These are phyloP conservation scores for Zygoascus tannicola DNA, from an alignment of 805 yeast species.

Conservation along the genomic window DNA sequence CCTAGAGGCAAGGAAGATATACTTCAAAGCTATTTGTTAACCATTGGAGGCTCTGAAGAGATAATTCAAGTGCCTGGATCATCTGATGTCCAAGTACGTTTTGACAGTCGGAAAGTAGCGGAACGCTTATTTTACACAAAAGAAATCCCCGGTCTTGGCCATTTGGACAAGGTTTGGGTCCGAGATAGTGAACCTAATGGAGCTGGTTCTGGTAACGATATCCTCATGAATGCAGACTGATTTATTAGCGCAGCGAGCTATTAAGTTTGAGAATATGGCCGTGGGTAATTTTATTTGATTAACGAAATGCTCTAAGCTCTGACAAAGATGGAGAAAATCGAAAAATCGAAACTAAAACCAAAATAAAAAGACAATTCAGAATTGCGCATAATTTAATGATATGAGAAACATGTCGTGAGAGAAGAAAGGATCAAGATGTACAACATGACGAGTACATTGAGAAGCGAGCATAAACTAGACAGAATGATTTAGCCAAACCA, in stretches of 20 bases:
- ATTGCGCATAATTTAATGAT: no score
- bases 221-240: no score
- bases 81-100: slow-evolving; percentile 20
- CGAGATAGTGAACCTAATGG: background rate
- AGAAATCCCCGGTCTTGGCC: slow-evolving; percentile 25
- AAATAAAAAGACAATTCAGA: background rate
- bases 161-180: slow-evolving; percentile 23
- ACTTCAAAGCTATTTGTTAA: slow-evolving; percentile 22
- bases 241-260: no score
- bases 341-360: background rate
- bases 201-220: background rate
- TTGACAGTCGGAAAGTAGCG: slow-evolving; percentile 31
- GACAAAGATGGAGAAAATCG: no score
- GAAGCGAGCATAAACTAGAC: no score
- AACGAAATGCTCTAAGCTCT: no score
- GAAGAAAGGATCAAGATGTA: no score
- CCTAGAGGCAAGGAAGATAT: slow-evolving; percentile 26
- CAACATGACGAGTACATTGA: no score
- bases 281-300: no score
- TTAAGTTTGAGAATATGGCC: no score
- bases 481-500: no score
- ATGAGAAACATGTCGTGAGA: no score
- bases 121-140: slow-evolving; percentile 27
- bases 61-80: slow-evolving; percentile 12
- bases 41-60: slow-evolving; percentile 21